Conservation (phyloP, 2,329 filamentous ascomycete genomes). For the Penicillium decumbens region DNA sequence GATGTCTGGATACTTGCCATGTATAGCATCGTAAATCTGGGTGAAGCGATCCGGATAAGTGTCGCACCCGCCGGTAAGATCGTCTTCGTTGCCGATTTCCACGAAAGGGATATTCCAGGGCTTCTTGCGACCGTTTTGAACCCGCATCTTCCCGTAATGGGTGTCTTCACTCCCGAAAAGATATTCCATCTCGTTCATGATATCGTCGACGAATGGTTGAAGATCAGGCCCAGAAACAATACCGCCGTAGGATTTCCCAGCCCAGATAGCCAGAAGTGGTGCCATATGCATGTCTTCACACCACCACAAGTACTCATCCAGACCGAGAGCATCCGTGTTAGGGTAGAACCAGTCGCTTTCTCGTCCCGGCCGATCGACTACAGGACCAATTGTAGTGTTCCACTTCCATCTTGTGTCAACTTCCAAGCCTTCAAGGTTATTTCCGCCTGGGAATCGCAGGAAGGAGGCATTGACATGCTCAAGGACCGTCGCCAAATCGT, state of each 20-base stretch:
- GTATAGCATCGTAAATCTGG: slow-evolving; percentile 57
- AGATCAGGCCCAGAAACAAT: slow-evolving; percentile 50
- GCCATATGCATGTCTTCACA: slow-evolving; percentile 58
- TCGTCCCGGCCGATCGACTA: slow-evolving; percentile 50
- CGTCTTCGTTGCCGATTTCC: slow-evolving; percentile 65
- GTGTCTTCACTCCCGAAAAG: slow-evolving; percentile 52
- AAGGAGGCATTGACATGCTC: slow-evolving; percentile 54
- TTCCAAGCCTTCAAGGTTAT: slow-evolving; percentile 48
- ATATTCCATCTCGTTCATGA: slow-evolving; percentile 61
- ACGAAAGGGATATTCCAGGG: slow-evolving; percentile 58
- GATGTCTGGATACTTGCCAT: slow-evolving; percentile 52
- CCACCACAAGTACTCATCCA: slow-evolving; percentile 58
- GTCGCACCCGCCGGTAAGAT: slow-evolving; percentile 50
- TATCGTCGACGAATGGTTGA: slow-evolving; percentile 55
- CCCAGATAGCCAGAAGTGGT: slow-evolving; percentile 55
- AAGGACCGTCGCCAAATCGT: slow-evolving; percentile 53
- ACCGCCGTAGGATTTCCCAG: slow-evolving; percentile 52
- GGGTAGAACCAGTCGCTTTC: slow-evolving; percentile 56
- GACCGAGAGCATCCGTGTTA: slow-evolving; percentile 58
- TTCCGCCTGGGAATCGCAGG: slow-evolving; percentile 62
- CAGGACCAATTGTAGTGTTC: slow-evolving; percentile 43
- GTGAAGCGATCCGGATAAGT: slow-evolving; percentile 55
- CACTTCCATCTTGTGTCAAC: slow-evolving; percentile 36
- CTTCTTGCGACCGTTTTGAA: slow-evolving; percentile 54
- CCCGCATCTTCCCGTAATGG: slow-evolving; percentile 55